Conservation (phyloP, 495 filamentous ascomycete species). For the Evansstolkia leycettana region DNA sequence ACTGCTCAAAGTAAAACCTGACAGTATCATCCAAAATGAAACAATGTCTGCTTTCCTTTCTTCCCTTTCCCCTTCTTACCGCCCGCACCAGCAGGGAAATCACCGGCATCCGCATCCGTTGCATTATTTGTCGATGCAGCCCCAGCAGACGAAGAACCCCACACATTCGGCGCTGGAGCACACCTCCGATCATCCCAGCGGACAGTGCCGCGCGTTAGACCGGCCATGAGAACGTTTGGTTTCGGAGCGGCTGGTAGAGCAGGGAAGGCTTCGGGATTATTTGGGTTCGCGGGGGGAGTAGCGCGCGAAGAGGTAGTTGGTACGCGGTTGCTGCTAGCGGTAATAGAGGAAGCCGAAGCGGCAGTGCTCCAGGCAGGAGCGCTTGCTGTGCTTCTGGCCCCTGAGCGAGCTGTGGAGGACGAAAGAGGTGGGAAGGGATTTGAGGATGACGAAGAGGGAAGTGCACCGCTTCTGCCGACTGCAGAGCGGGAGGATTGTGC, state of each 20-base stretch:
- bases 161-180: constrained; percentile 28
- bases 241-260: constrained; percentile 68
- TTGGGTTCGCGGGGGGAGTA: constrained; percentile 13
- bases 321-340: constrained; percentile 9
- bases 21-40: constrained; percentile 42
- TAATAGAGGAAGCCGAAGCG: constrained; percentile 20
- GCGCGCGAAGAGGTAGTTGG: constrained; percentile 12
- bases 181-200: constrained; percentile 46
- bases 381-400: constrained; percentile 13
- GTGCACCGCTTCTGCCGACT: constrained; percentile 32
- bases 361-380: constrained; percentile 24
- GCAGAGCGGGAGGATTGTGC: constrained; percentile 57
- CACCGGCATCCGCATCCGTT: constrained; percentile 19
- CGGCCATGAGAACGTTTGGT: constrained; percentile 68
- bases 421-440: constrained; percentile 38
- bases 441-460: constrained; percentile 14
- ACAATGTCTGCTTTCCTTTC: constrained; percentile 68
- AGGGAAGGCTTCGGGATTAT: constrained; percentile 51
- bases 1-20: too few species aligned
- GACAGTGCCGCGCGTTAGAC: constrained; percentile 60
- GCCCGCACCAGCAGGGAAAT: constrained; percentile 20
- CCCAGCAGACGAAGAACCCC: constrained; percentile 23
- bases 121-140: constrained; percentile 14
- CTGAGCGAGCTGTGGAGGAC: constrained; percentile 24
- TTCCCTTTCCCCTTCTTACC: constrained; percentile 66